These are phyloP conservation scores for Epichloe typhina DNA, from an alignment of 2,329 filamentous ascomycete species.

Conservation along the genomic window DNA sequence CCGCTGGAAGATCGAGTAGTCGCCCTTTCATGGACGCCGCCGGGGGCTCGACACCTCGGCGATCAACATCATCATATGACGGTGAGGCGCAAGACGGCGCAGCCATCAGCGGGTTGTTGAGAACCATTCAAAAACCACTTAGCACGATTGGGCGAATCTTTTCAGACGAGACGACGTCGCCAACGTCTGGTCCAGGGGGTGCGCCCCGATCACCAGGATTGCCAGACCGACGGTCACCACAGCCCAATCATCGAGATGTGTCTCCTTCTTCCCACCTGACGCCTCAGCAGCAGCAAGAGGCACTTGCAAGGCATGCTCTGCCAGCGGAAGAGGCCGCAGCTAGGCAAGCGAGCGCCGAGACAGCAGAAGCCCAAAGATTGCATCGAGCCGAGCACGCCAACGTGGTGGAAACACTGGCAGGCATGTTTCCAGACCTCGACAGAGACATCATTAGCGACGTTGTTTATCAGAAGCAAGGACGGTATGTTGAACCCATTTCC, in stretches of 20 bases:
- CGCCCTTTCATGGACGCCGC: constrained; percentile 29
- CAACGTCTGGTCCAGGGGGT: constrained; percentile 16
- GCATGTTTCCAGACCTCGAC: constrained; percentile 96
- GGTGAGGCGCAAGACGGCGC: constrained; percentile 54
- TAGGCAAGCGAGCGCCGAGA: constrained; percentile 79
- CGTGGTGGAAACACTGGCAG: constrained; percentile 82
- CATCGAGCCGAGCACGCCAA: constrained; percentile 76
- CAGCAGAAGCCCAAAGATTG: constrained; percentile 72
- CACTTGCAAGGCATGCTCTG: constrained; percentile 29
- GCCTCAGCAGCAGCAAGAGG: constrained; percentile 12
- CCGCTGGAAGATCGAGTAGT: constrained; percentile 18
- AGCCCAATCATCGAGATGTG: constrained; percentile 14
- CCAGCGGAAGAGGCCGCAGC: constrained; percentile 80
- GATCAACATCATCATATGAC: constrained; percentile 42
- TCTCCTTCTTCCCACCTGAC: constrained; percentile 9
- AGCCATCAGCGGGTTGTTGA: constrained; percentile 71
- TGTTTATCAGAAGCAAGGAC: constrained; percentile 86
- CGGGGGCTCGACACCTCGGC: constrained; percentile 28
- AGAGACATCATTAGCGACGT: constrained; percentile 93
- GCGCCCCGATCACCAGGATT: constrained; percentile 25
- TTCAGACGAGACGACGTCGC: constrained; percentile 48
- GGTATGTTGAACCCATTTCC: constrained; percentile 42
- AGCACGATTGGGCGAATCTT: constrained; percentile 93
- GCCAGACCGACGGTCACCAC: constrained; percentile 16
- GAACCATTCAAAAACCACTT: constrained; percentile 82